Base-by-base conservation (phyloP, 2,329 filamentous ascomycete genomes). In the Xylariaceae sp. region DNA sequence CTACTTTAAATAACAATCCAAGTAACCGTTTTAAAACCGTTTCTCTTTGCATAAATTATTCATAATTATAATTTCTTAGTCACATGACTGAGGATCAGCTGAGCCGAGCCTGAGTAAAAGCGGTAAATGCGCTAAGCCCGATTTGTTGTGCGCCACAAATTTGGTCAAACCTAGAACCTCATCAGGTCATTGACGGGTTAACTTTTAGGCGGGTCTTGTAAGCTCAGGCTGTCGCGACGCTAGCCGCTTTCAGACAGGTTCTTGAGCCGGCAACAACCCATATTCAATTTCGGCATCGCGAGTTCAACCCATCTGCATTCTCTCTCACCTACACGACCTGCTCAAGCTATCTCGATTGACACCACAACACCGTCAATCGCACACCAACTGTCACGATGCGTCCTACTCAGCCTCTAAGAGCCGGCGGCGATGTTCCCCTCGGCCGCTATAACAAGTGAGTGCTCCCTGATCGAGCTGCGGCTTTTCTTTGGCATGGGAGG, bases 391-490 rank as follows among this genome's bases (percentile, higher is more conserved):
- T 60, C 72, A 79, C 61, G 39, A 82, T 82, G 79, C 75, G 74
- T 66, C 78, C 79, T 67, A 77, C 78, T 68, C 78, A 79, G 70
- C 69, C 66, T 61, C 73, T 80, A 58, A 68, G 69, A 58, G 69
- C 70, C 61, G 78, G 77, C 62, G 77, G 73, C 63, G 71, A 71
- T 50, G 66, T 63, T 65, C 76, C 76, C 26, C 53, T 79, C 60
- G 79, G 79, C 69, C 75, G 73, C 65, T 68, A 78, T 67, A 69
- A 70, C 71, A 74, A 76, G 79, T 82, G 67, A 75, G 79, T 76
- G 37, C 17, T 39, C 37, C 26, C 21, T 11, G 19, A 37, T 24
- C 16, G 9, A 28, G 45, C 39, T 74, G 72, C 69, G 73, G 69
- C 71, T 70, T 74, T 73, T 73, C 65, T 45, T 51, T 34, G 11